Evolutionary conservation across 2,329 filamentous ascomycete species (phyloP), one percentile per base, ranked within the genome.

Genomic region (Akanthomyces uredinophilus): DNA sequence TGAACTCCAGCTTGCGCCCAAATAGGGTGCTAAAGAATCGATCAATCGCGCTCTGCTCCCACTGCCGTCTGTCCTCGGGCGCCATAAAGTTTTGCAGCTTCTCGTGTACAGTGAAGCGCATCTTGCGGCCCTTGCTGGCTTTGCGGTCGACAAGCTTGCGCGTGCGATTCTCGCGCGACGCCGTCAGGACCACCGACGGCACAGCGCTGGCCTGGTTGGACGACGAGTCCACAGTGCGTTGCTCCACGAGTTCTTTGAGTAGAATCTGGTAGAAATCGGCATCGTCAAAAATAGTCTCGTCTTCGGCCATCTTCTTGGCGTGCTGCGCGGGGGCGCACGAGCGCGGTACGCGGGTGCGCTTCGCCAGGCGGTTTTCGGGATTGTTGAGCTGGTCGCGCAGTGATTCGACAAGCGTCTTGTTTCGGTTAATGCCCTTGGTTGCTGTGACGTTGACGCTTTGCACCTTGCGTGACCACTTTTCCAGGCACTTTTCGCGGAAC

Each of bases 61-160:
- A 99, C 18, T 74, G 76, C 4, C 89, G 83, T 59, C 91, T 81
- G 72, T 96, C 90, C 73, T 97, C 92, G 0, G 92, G 88, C 13
- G 93, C 93, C 92, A 97, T 97, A 72, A 98, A 98, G 74, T 97
- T 97, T 78, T 96, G 91, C 70, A 99, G 76, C 79, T 98, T 98
- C 79, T 98, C 94, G 72, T 98, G 93, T 51, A 97, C 92, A 18
- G 91, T 95, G 76, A 94, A 99, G 44, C 92, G 84, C 83, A 99
- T 85, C 79, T 97, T 97, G 55, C 95, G 82, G 6, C 95, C 95
- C 77, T 98, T 98, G 73, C 91, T 96, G 0, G 95, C 95, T 73
- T 93, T 95, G 22, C 93, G 93, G 73, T 99, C 95, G 5, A 98
- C 90, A 35, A 88, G 84, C 71, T 91, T 90, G 76, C 90, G 89